These are phyloP conservation scores for Mediolabrus comicus DNA, from an alignment of 108 stramenopile species.

Conservation along the genomic window DNA sequence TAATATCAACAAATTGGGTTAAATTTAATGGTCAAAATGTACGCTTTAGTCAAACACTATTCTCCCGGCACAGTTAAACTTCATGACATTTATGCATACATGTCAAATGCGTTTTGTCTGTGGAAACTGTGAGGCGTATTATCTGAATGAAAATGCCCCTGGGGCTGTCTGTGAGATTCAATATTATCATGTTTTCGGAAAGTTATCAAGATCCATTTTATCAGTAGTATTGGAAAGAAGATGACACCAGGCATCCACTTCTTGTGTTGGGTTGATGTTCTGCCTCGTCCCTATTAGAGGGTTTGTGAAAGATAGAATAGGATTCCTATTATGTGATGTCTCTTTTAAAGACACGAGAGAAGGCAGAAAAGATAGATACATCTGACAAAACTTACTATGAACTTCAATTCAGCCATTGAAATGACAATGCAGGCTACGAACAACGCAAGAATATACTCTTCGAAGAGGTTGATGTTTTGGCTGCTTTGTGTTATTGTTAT, in stretches of 20 bases:
- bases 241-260: background rate
- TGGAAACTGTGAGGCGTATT: background rate
- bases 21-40: background rate
- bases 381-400: background rate
- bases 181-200: background rate
- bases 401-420: background rate
- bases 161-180: background rate
- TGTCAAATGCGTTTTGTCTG: slow-evolving; percentile 2
- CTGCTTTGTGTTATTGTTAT: background rate
- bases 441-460: background rate
- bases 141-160: background rate
- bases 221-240: background rate
- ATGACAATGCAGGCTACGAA: slow-evolving; percentile 2
- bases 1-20: background rate
- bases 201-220: background rate
- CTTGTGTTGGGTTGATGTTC: background rate
- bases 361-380: background rate
- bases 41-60: background rate
- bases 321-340: background rate
- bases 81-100: background rate
- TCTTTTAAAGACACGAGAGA: too few species aligned
- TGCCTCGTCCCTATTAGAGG: background rate
- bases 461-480: background rate
- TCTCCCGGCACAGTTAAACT: background rate
- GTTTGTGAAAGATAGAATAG: background rate